Evolutionary conservation across 2,329 filamentous ascomycete species (phyloP), one percentile per base, ranked within the genome.

Genomic region (Allantophomopsis lycopodina): DNA sequence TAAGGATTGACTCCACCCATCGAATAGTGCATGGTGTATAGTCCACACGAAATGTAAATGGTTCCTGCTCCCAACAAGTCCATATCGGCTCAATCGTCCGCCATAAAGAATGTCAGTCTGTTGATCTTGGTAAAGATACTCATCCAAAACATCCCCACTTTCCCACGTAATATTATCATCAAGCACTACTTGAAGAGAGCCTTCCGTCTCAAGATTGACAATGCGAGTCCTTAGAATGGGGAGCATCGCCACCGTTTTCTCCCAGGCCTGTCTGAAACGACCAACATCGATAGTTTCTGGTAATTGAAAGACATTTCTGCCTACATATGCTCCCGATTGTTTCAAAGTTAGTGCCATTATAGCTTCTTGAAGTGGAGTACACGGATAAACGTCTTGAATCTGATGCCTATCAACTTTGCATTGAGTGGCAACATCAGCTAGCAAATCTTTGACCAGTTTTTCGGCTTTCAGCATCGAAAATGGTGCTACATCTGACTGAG

Each of bases 21-120:
- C 74, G 49, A 76, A 79, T 1, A 77, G 46, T 1, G 69, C 65
- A 53, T 79, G 74, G 46, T 76, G 73, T 7, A 70, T 66, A 2
- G 65, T 66, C 39, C 69, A 50, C 12, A 71, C 61, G 42, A 71
- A 69, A 46, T 59, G 56, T 15, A 53, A 12, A 37, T 18, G 14
- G 12, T 13, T 28, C 7, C 7, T 5, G n/a, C 14, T 18, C 10
- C 14, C 18, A n/a, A 37, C 35, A 21, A 37, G n/a, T 14, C 35
- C n/a, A 32, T 16, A 38, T 13, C 23, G 30, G 34, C 15, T 38
- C 18, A 40, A 30, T 8, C 31, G 42, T 17, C 17, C 15, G 36
- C 15, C 40, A 36, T 16, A 21, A 14, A 23, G 20, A 13, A 23
- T 36, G n/a, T 31, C n/a, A 15, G n/a, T 33, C 21, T 31, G 20